These are phyloP conservation scores for Nasturtium officinale DNA, from an alignment of 345 rosid species.

Conservation along the genomic window DNA sequence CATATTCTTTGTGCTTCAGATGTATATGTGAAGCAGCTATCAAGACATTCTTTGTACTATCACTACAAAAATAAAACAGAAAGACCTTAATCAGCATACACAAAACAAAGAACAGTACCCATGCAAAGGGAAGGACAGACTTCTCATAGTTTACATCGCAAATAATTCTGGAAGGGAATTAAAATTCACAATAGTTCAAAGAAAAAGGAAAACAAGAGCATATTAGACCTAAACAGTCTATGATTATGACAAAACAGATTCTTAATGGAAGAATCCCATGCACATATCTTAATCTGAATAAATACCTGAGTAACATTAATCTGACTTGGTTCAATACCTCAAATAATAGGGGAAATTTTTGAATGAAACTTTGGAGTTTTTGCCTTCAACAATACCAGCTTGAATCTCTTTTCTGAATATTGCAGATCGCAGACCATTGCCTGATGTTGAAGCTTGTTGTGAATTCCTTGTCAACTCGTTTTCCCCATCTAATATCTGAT, in stretches of 20 bases:
- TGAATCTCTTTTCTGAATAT: slow-evolving; percentile 63
- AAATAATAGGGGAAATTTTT: slow-evolving; percentile 84
- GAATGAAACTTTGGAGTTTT: slow-evolving; percentile 68
- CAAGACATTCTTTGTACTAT: slow-evolving; percentile 74
- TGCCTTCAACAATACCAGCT: slow-evolving; percentile 82
- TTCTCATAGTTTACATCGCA: neutral
- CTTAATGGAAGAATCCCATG: slow-evolving; percentile 1
- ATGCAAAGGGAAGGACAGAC: neutral
- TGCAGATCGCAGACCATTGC: slow-evolving; percentile 57
- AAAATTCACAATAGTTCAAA: neutral
- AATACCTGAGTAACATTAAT: neutral
- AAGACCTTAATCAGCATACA: slow-evolving; percentile 23
- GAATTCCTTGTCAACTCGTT: slow-evolving; percentile 67
- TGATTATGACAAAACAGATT: slow-evolving; percentile 10
- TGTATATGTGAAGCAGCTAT: slow-evolving; percentile 80
- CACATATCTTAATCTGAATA: slow-evolving; percentile 13
- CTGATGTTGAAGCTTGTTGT: slow-evolving; percentile 63
- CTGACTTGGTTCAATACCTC: slow-evolving; percentile 53
- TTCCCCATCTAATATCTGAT: slow-evolving; percentile 77
- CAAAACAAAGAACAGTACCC: neutral
- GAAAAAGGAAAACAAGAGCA: neutral
- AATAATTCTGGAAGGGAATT: neutral
- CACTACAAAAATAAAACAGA: slow-evolving; percentile 51
- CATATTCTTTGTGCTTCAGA: slow-evolving; percentile 77
- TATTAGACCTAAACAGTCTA: slow-evolving; percentile 1